Conservation (phyloP, 2,329 filamentous ascomycete species). For the Trichophyton schoenleinii region DNA sequence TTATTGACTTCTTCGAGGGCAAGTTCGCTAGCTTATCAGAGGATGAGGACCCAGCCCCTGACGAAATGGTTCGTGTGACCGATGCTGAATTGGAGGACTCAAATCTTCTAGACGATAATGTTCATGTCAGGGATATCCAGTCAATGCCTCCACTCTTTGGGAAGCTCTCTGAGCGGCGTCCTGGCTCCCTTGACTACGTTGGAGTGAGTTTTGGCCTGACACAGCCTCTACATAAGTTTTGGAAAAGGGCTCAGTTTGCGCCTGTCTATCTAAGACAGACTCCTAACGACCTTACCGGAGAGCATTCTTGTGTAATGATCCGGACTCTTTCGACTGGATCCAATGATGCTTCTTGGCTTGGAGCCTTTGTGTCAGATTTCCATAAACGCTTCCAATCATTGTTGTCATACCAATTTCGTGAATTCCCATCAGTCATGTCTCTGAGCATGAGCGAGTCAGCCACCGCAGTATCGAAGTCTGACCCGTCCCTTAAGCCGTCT, state of each 20-base stretch:
- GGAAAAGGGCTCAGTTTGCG: slow-evolving; percentile 75
- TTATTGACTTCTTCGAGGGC: slow-evolving; percentile 87
- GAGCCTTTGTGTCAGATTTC: slow-evolving; percentile 84
- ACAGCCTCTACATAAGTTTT: slow-evolving; percentile 79
- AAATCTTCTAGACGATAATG: slow-evolving; percentile 70
- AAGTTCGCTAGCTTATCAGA: slow-evolving; percentile 80
- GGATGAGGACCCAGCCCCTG: slow-evolving; percentile 39
- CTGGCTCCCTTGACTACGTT: slow-evolving; percentile 74
- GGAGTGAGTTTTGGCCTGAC: slow-evolving; percentile 95
- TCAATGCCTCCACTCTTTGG: slow-evolving; percentile 90
- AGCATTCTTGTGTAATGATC: slow-evolving; percentile 97
- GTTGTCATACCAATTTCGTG: slow-evolving; percentile 82
- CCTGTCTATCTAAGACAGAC: slow-evolving; percentile 94
- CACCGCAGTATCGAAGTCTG: slow-evolving; percentile 55
- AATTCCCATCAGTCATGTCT: slow-evolving; percentile 64
- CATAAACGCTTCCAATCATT: slow-evolving; percentile 84
- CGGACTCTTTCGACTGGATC: slow-evolving; percentile 51
- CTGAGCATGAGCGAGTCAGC: slow-evolving; percentile 83
- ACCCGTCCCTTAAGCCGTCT: slow-evolving; percentile 41
- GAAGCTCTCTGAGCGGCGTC: slow-evolving; percentile 69
- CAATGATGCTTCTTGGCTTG: slow-evolving; percentile 71
- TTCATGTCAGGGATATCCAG: slow-evolving; percentile 78
- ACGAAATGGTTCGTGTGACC: slow-evolving; percentile 63
- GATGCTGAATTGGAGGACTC: slow-evolving; percentile 68
- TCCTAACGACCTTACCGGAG: slow-evolving; percentile 87